phyloP scores from a whole-genome alignment of 441 rosid genomes.

The Melastoma candidum region DNA sequence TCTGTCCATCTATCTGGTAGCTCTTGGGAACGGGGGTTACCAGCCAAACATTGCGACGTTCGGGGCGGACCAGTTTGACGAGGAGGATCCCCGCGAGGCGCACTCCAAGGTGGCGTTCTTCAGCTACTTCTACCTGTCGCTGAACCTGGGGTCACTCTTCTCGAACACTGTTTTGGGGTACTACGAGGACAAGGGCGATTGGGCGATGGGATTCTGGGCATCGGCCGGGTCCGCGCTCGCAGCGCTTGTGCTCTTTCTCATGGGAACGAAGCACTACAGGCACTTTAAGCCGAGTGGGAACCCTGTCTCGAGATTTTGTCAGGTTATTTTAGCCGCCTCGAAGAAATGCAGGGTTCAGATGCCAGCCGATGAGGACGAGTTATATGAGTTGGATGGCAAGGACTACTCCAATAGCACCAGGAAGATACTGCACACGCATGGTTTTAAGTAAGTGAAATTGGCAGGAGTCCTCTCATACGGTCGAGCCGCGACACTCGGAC shows the following conservation, averaged over 20 bases:
- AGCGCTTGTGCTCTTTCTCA: conserved; percentile 1
- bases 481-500: no score
- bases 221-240: conserved; percentile 1
- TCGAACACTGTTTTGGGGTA: conserved; percentile 8
- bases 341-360: conserved; percentile 7
- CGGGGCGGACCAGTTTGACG: conserved; percentile 12
- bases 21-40: conserved; percentile 9
- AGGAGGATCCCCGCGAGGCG: conserved; percentile 8
- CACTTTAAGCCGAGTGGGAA: conserved; percentile 7
- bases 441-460: conserved; percentile 2
- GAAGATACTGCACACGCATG: conserved; percentile 8
- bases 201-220: conserved; percentile 8
- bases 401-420: not conserved
- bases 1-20: conserved; percentile 8
- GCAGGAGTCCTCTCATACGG: no score
- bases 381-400: conserved; percentile 2
- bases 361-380: not conserved
- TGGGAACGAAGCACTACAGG: conserved; percentile 3
- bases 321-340: conserved; percentile 8
- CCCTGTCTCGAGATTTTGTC: conserved; percentile 12
- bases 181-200: conserved; percentile 5
- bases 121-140: conserved; percentile 11
- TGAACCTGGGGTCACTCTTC: conserved; percentile 11
- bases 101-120: conserved; percentile 6
- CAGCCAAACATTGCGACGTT: conserved; percentile 5